Evolutionary conservation across 257 asterid genomes (phyloP).

Genomic region (Solanum pennellii): DNA sequence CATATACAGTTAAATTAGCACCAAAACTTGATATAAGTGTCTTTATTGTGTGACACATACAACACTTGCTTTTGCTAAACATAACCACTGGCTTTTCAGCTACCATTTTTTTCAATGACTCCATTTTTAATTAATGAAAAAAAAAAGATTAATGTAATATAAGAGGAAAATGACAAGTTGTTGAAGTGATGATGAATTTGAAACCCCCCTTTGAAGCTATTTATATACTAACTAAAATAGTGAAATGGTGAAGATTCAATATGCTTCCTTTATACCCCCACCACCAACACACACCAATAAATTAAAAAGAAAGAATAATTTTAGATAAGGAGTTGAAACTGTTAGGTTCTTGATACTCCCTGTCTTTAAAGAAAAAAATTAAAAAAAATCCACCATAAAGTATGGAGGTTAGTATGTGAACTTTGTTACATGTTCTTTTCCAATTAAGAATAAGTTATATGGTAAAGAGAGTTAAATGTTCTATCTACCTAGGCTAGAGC

Average conservation of each 20-base stretch:
- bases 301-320: background rate
- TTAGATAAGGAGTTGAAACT: background rate
- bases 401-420: background rate
- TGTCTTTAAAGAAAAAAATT: background rate
- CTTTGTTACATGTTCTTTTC: background rate
- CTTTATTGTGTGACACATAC: constrained; percentile 61
- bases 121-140: constrained; percentile 16
- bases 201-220: background rate
- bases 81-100: constrained; percentile 62
- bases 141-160: too few relatives aligned
- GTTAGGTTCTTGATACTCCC: background rate
- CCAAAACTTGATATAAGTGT: constrained; percentile 58
- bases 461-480: background rate
- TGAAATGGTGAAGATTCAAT: background rate
- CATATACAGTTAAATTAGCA: constrained; percentile 45
- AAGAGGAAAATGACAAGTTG: background rate
- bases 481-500: background rate
- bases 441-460: background rate
- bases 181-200: background rate
- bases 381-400: background rate
- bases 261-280: background rate
- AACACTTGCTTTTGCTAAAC: constrained; percentile 61
- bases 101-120: constrained; percentile 34
- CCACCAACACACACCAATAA: background rate
- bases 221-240: background rate